Conservation (phyloP, 2,329 filamentous ascomycete species). For the Claviceps sp. region DNA sequence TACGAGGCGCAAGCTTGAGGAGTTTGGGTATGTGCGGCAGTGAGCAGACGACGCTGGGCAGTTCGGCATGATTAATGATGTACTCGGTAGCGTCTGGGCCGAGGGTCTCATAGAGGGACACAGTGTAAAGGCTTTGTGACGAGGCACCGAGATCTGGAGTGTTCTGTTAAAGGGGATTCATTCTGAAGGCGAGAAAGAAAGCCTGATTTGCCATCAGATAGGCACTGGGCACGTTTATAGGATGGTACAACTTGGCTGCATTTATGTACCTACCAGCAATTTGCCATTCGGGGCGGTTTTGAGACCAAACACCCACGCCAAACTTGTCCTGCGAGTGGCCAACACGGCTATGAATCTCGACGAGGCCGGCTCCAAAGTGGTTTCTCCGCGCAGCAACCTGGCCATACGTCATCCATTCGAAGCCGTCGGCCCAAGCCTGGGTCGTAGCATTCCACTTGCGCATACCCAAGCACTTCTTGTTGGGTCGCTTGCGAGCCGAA, state of each 20-base stretch:
- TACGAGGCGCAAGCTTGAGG: conserved; percentile 62
- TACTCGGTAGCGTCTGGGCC: conserved; percentile 85
- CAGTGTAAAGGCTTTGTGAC: conserved; percentile 77
- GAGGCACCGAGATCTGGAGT: conserved; percentile 64
- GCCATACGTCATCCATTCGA: conserved; percentile 71
- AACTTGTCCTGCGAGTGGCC: conserved; percentile 51
- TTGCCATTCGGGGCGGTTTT: conserved; percentile 81
- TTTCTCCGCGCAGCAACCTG: conserved; percentile 67
- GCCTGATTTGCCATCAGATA: neutral
- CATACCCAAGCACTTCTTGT: conserved; percentile 62
- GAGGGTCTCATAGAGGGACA: conserved; percentile 93
- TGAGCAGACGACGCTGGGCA: conserved; percentile 64
- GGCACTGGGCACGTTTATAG: neutral
- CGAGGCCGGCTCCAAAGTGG: conserved; percentile 74
- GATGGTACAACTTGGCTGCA: neutral
- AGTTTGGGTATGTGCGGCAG: conserved; percentile 70
- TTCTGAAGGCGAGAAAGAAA: neutral
- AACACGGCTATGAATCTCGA: conserved; percentile 63
- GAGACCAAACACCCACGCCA: conserved; percentile 74
- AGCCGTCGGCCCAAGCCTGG: conserved; percentile 60
- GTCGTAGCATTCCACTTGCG: conserved; percentile 65
- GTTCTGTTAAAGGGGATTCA: neutral
- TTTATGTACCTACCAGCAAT: conserved; percentile 44
- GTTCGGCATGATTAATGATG: conserved; percentile 81
- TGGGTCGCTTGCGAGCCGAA: conserved; percentile 47